A percentile compares a stretch with the other conserved stretches of the same genome.
Conservation (phyloP, 345 rosid genomes). For the Gossypium ekmanianum region DNA sequence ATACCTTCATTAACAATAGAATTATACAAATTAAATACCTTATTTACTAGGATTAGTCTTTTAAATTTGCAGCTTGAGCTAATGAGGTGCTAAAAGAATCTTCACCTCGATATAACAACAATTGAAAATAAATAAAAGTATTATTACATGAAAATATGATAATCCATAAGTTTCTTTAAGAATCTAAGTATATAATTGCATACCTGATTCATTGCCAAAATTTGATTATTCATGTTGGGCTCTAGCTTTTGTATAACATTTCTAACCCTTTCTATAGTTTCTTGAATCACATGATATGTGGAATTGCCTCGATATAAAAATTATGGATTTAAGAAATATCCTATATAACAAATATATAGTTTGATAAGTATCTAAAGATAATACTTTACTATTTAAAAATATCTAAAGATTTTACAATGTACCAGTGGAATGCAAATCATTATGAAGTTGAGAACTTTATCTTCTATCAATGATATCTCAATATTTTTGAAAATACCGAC, state of each 20-base stretch:
- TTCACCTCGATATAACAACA: not conserved
- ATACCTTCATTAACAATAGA: not conserved
- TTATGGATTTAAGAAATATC: not conserved
- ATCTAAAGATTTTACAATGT: too few relatives aligned
- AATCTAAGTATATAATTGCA: not conserved
- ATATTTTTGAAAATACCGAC: too few relatives aligned
- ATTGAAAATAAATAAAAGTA: not conserved
- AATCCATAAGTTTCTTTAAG: not conserved
- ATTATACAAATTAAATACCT: too few relatives aligned
- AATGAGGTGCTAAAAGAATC: not conserved
- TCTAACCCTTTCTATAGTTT: not conserved
- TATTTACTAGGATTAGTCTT: not conserved
- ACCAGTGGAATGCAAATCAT: too few relatives aligned
- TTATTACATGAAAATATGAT: not conserved
- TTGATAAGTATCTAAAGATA: not conserved
- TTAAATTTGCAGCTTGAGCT: not conserved
- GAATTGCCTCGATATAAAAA: not conserved
- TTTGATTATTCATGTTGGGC: not conserved
- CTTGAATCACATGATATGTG: not conserved
- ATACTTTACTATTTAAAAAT: not conserved
- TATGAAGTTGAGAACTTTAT: too few relatives aligned
- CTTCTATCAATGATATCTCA: too few relatives aligned
- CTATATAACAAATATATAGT: not conserved
- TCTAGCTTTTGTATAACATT: not conserved
- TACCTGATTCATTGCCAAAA: not conserved